Evolutionary conservation across 495 filamentous ascomycete species (phyloP), one percentile per base, ranked within the genome.

Genomic region (Hyaloscypha finlandica): DNA sequence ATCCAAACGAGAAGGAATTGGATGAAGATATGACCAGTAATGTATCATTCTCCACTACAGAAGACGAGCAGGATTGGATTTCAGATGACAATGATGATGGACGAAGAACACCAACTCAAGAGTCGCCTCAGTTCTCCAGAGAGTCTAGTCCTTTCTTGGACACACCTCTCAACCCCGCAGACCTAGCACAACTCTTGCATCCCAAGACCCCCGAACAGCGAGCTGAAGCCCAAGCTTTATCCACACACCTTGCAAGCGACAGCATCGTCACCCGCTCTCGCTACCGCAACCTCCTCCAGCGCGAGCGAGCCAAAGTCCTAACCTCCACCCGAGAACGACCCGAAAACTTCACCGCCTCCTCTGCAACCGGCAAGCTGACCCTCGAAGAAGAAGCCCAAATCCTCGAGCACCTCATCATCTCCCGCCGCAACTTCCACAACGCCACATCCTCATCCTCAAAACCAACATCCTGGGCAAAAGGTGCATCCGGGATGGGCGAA

Each of bases 331-430:
- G 73, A 59, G 72, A 80, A 33, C 75, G 75, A 20, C 71, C 77
- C 9, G 33, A 64, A 39, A 63, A 71, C 42, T 64, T 70, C 32
- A 48, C 63, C 19, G 35, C 63, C 25, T 68, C 69, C 5, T 66
- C 64, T 4, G 60, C 65, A 25, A 59, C 71, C 16, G 74, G 74
- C 6, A 81, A 77, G 63, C 81, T 86, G 59, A 85, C 84, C 0
- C 77, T 85, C 3, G 88, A 93, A 55, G 91, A 97, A 68, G 93
- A 98, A 74, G 88, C 89, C 14, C 82, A 85, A 33, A 79, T 93
- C 9, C 86, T 99, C 0, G 96, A 98, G 71, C 83, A 88, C 39
- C 83, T 97, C 14, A 90, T 99, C 66, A 83, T 97, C 9, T 82
- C 83, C 6, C 85, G 86, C 4, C 82, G 86, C 19, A 33, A 53